Percentiles rank a stretch among this genome's conserved stretches.
These are phyloP conservation scores for Atkinsonella texensis DNA, from an alignment of 2,329 filamentous ascomycete genomes.

Conservation along the genomic window DNA sequence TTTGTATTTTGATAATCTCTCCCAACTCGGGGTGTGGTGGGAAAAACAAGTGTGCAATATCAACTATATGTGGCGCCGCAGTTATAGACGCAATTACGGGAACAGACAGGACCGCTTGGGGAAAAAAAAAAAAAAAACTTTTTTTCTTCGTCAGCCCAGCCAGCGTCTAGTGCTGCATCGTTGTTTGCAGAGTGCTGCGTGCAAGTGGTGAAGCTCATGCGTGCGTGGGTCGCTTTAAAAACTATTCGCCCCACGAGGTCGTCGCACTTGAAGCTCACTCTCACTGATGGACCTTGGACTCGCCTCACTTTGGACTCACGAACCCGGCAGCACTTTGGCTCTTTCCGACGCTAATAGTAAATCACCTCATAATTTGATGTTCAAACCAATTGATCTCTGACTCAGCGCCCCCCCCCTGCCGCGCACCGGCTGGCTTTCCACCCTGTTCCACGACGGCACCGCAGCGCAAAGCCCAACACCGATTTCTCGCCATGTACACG, in stretches of 20 bases:
- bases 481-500: conserved; percentile 19
- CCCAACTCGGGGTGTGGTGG: background rate
- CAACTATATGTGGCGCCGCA: background rate
- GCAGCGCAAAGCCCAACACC: background rate
- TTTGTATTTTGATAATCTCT: background rate
- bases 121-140: too few species aligned
- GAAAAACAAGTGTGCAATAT: conserved; percentile 3
- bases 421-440: too few species aligned
- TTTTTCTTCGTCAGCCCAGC: too few species aligned
- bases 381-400: too few species aligned
- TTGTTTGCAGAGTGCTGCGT: background rate
- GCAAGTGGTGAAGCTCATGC: background rate
- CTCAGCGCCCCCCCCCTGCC: too few species aligned
- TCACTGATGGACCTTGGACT: too few species aligned
- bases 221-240: conserved; percentile 1
- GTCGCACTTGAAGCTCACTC: background rate
- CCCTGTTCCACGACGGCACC: too few species aligned
- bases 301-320: too few species aligned
- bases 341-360: too few species aligned
- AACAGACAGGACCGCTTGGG: background rate
- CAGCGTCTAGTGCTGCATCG: too few species aligned
- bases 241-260: conserved; percentile 14
- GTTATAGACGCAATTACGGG: background rate
- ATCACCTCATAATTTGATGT: too few species aligned
- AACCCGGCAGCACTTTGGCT: too few species aligned